These are phyloP conservation scores for Penicillium janthinellum DNA, from an alignment of 2,329 filamentous ascomycete genomes.

Conservation along the genomic window DNA sequence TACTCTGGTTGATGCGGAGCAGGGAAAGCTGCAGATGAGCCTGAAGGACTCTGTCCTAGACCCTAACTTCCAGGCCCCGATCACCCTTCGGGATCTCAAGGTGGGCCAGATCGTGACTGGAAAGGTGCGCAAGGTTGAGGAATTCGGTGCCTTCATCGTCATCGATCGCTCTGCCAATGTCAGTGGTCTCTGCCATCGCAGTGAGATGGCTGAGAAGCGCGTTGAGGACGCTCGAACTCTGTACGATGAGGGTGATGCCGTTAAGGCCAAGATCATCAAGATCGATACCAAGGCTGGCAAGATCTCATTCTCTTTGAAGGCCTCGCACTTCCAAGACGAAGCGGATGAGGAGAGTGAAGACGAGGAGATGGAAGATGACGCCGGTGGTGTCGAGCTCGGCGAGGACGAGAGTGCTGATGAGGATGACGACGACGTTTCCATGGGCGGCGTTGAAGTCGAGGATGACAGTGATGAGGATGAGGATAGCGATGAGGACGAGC, in stretches of 20 bases:
- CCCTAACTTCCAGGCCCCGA: conserved; percentile 71
- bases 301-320: conserved; percentile 89
- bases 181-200: conserved; percentile 89
- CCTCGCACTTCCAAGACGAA: conserved; percentile 76
- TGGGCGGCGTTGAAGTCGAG: conserved; percentile 51
- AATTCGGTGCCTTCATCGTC: conserved; percentile 92
- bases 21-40: conserved; percentile 78
- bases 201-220: conserved; percentile 82
- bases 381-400: conserved; percentile 36
- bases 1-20: conserved; percentile 66
- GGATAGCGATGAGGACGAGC: conserved; percentile 46
- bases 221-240: conserved; percentile 85
- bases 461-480: conserved; percentile 47
- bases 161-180: conserved; percentile 85
- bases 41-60: conserved; percentile 84
- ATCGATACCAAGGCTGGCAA: conserved; percentile 74
- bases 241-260: conserved; percentile 86
- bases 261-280: conserved; percentile 86
- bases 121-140: conserved; percentile 88
- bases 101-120: conserved; percentile 82
- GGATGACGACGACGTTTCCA: conserved; percentile 38
- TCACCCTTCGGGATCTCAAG: conserved; percentile 76
- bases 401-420: conserved; percentile 41
- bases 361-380: conserved; percentile 43
- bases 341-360: conserved; percentile 52